These are phyloP conservation scores for Cicer cuneatum DNA, from an alignment of 306 rosid genomes.

Conservation along the genomic window DNA sequence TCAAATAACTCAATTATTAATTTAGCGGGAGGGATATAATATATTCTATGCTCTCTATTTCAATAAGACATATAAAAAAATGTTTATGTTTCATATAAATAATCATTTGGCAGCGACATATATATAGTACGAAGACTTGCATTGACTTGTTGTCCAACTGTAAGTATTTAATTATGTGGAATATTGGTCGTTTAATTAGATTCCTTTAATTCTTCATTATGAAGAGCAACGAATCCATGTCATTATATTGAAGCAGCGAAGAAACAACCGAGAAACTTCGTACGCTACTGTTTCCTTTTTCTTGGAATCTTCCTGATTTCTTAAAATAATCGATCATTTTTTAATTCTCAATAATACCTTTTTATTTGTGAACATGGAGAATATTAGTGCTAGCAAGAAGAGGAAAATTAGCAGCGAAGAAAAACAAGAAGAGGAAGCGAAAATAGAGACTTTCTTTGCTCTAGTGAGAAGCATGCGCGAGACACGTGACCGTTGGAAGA, in stretches of 20 bases:
- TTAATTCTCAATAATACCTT: neutral
- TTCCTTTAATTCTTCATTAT: conserved; percentile 19
- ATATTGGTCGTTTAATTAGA: conserved; percentile 34
- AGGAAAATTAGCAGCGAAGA: conserved; percentile 45
- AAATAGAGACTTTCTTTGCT: conserved; percentile 55
- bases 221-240: neutral
- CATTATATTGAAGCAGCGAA: conserved; percentile 32
- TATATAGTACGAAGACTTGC: neutral
- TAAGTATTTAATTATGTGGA: conserved; percentile 13
- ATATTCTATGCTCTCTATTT: too few relatives aligned
- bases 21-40: too few relatives aligned
- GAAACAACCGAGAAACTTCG: conserved; percentile 56
- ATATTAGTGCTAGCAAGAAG: conserved; percentile 42
- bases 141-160: conserved; percentile 6
- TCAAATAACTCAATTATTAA: too few relatives aligned
- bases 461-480: conserved; percentile 62
- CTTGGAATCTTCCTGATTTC: conserved; percentile 13
- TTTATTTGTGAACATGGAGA: conserved; percentile 36
- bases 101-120: too few relatives aligned
- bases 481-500: conserved; percentile 52
- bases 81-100: too few relatives aligned
- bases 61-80: too few relatives aligned
- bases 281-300: neutral
- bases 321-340: neutral
- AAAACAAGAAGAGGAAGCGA: conserved; percentile 57